Conservation (phyloP, 2,329 filamentous ascomycete genomes). For the Diaporthe citriasiana region DNA sequence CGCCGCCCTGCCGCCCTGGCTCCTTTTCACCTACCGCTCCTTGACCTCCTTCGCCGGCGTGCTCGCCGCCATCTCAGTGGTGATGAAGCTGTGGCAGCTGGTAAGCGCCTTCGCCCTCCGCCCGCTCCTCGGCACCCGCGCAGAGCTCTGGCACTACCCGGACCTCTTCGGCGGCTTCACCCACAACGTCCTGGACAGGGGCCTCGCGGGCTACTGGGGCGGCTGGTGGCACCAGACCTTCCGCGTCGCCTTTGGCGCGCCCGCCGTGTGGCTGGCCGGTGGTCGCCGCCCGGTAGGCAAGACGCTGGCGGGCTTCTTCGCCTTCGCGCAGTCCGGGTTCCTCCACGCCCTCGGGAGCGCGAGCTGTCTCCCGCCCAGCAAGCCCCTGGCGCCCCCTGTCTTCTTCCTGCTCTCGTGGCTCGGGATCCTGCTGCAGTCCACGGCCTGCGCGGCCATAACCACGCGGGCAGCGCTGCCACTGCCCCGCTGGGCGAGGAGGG, state of each 20-base stretch:
- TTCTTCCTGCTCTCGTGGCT: slow-evolving; percentile 82
- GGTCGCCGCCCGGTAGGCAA: slow-evolving; percentile 38
- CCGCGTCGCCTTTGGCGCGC: slow-evolving; percentile 77
- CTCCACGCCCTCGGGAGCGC: slow-evolving; percentile 81
- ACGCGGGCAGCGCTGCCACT: slow-evolving; percentile 43
- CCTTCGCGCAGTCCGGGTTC: slow-evolving; percentile 76
- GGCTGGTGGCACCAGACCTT: slow-evolving; percentile 94
- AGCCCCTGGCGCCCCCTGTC: slow-evolving; percentile 66
- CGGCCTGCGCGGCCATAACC: slow-evolving; percentile 53
- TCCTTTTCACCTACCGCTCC: slow-evolving; percentile 70
- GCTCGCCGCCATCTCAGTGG: slow-evolving; percentile 70
- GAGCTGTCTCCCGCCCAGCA: slow-evolving; percentile 69
- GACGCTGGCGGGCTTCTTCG: slow-evolving; percentile 58
- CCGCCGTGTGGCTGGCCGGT: slow-evolving; percentile 63
- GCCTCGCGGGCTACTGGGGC: slow-evolving; percentile 87
- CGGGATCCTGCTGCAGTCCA: slow-evolving; percentile 74
- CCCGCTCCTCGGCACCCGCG: slow-evolving; percentile 65
- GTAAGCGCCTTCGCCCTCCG: slow-evolving; percentile 64
- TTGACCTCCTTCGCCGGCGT: slow-evolving; percentile 69
- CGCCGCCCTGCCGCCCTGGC: slow-evolving; percentile 55
- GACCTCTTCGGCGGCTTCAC: slow-evolving; percentile 68
- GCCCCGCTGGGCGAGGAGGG: slow-evolving; percentile 62
- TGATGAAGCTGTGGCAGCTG: slow-evolving; percentile 73
- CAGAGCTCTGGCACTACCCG: slow-evolving; percentile 67
- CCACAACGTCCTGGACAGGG: slow-evolving; percentile 72